These are phyloP conservation scores for Xylariales sp. DNA, from an alignment of 2,329 filamentous ascomycete species.

Conservation along the genomic window DNA sequence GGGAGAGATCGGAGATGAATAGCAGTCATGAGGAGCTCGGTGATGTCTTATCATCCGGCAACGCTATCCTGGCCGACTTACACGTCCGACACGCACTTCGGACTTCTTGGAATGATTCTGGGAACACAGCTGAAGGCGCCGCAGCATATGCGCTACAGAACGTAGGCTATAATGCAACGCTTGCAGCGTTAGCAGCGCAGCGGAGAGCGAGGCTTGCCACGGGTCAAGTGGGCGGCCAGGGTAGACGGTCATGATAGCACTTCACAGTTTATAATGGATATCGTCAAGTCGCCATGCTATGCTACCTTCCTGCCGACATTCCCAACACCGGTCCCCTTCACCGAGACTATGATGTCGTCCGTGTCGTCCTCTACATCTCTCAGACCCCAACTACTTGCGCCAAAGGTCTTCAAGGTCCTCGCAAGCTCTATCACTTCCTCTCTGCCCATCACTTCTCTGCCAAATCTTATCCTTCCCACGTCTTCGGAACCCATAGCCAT, in stretches of 20 bases:
- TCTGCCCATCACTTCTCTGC: constrained; percentile 73
- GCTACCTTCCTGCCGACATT: constrained; percentile 91
- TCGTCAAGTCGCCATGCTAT: constrained; percentile 28
- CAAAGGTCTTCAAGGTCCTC: constrained; percentile 82
- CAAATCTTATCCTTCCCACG: constrained; percentile 79
- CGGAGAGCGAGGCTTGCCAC: constrained; percentile 31
- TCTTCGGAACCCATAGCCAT: constrained; percentile 99
- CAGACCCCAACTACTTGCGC: constrained; percentile 85
- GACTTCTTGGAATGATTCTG: constrained; percentile 40
- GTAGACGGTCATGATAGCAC: constrained; percentile 11
- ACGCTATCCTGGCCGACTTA: constrained; percentile 49
- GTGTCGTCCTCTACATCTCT: constrained; percentile 66
- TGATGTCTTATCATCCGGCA: constrained; percentile 50
- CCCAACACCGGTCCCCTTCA: constrained; percentile 89
- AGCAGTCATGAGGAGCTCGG: constrained; percentile 21
- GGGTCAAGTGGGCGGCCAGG: constrained; percentile 17
- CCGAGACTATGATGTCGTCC: constrained; percentile 76
- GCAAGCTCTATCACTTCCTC: constrained; percentile 77
- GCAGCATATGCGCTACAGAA: constrained; percentile 49
- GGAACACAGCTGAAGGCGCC: constrained; percentile 32
- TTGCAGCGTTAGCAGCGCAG: constrained; percentile 47
- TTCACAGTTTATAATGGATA: constrained; percentile 25
- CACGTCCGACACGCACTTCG: constrained; percentile 46
- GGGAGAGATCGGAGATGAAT: constrained; percentile 13
- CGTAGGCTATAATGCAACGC: constrained; percentile 49